Evolutionary conservation across 805 yeast species (phyloP).

Genomic region (Candida pini): DNA sequence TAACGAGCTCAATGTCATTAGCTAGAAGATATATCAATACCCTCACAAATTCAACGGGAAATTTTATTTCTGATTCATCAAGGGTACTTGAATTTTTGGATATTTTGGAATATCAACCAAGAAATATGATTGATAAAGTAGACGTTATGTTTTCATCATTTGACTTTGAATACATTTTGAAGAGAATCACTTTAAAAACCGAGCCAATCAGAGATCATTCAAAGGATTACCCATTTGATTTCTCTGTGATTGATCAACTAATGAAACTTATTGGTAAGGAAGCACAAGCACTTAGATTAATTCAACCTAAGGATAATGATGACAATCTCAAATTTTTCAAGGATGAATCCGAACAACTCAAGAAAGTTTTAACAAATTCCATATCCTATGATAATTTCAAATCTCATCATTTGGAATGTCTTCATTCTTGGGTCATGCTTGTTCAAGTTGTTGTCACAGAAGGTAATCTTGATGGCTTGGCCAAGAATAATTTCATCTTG

Average conservation of each 20-base stretch:
- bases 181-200: slow-evolving; percentile 30
- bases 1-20: slow-evolving; percentile 42
- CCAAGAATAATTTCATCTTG: slow-evolving; percentile 58
- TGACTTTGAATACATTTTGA: slow-evolving; percentile 37
- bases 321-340: slow-evolving; percentile 15
- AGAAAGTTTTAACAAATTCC: slow-evolving; percentile 38
- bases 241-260: slow-evolving; percentile 33
- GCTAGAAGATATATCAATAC: slow-evolving; percentile 46
- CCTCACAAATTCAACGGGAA: slow-evolving; percentile 42
- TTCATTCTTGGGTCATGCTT: slow-evolving; percentile 81
- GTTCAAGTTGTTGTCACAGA: slow-evolving; percentile 69
- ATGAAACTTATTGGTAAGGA: slow-evolving; percentile 22
- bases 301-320: slow-evolving; percentile 8
- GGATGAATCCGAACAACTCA: slow-evolving; percentile 23
- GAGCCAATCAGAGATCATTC: slow-evolving; percentile 10
- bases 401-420: slow-evolving; percentile 49
- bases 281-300: slow-evolving; percentile 22
- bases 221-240: slow-evolving; percentile 34
- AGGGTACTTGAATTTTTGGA: slow-evolving; percentile 67
- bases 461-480: slow-evolving; percentile 39
- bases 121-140: slow-evolving; percentile 38
- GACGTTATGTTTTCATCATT: slow-evolving; percentile 30
- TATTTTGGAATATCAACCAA: slow-evolving; percentile 52
- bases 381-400: slow-evolving; percentile 43
- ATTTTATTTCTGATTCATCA: slow-evolving; percentile 54